phyloP scores from a whole-genome alignment of 2,329 filamentous ascomycete species.

The Botrytis byssoidea region DNA sequence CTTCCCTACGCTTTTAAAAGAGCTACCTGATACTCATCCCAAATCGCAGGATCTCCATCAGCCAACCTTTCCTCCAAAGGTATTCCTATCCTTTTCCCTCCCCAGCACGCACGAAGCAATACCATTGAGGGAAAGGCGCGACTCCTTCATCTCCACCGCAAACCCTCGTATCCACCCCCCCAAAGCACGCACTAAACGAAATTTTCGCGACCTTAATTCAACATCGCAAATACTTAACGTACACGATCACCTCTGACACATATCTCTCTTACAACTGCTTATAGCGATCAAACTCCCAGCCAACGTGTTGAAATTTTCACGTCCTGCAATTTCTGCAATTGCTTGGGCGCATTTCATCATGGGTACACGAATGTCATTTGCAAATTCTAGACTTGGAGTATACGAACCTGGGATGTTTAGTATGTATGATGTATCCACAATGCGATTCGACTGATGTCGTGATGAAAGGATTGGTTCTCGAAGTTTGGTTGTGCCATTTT shows the following conservation, averaged over 20 bases:
- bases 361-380: neutral
- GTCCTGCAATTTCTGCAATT: neutral
- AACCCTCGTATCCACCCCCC: neutral
- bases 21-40: neutral
- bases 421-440: neutral
- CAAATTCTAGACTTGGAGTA: neutral
- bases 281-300: slow-evolving; percentile 23
- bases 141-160: neutral
- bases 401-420: neutral
- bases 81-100: neutral
- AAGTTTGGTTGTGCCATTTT: neutral
- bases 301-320: neutral
- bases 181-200: slow-evolving; percentile 12
- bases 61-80: slow-evolving; percentile 11
- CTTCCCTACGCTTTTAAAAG: neutral
- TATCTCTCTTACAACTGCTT: slow-evolving; percentile 27
- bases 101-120: neutral
- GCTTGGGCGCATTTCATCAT: neutral
- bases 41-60: neutral
- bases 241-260: slow-evolving; percentile 27
- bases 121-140: neutral
- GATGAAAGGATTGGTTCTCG: slow-evolving; percentile 9
- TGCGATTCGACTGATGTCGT: neutral
- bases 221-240: slow-evolving; percentile 34
- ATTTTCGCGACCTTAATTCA: slow-evolving; percentile 28